Base-by-base conservation (phyloP, 2,329 filamentous ascomycete species). In the Coniochaeta ligniaria region DNA sequence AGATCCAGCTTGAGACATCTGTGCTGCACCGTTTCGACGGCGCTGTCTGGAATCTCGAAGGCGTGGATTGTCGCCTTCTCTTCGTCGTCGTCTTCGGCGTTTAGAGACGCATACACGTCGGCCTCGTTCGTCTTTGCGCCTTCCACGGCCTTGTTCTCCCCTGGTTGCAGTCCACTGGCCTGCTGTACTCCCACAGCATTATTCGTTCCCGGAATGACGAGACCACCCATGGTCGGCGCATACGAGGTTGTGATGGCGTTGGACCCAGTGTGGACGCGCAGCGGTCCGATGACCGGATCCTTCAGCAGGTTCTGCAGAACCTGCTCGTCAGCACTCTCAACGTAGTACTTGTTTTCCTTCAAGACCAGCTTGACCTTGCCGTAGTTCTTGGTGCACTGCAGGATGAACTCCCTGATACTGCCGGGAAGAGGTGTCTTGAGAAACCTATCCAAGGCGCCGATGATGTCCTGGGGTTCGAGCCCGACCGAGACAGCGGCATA, bases 401-500 rank as follows among this genome's bases (percentile, higher is more conserved):
- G 77, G 65, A 94, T 94, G 72, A 94, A 97, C 9, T 85, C 79
- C 63, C 87, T 84, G 63, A 98, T 90, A 56, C 87, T 84, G n/a
- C 90, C 83, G 0, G 94, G 92, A 14, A 98, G 79, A 8, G 90
- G 87, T 2, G 90, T 96, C 77, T 98, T 98, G 20, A 92, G 91
- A 66, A 97, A 89, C 41, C 89, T 85, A 67, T 97, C 91, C 58
- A 98, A 80, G 41, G 92, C 91, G 66, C 88, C 88, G 68, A 98
- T 92, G 64, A 98, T 97, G 73, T 98, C 93, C 59, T 89, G 81
- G 22, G 92, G 91, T 58, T 91, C 88, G 62, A 98, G 78, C n/a
- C 95, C 95, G 62, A 98, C 92, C 7, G 92, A 96, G 4, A 98
- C 91, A 45, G 95, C 95, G 33, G 95, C 94, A 74, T 98, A 97